Evolutionary conservation across 164 flowering plant species (phyloP), one percentile per base, ranked within the genome.

Genomic region (Macadamia tetraphylla): DNA sequence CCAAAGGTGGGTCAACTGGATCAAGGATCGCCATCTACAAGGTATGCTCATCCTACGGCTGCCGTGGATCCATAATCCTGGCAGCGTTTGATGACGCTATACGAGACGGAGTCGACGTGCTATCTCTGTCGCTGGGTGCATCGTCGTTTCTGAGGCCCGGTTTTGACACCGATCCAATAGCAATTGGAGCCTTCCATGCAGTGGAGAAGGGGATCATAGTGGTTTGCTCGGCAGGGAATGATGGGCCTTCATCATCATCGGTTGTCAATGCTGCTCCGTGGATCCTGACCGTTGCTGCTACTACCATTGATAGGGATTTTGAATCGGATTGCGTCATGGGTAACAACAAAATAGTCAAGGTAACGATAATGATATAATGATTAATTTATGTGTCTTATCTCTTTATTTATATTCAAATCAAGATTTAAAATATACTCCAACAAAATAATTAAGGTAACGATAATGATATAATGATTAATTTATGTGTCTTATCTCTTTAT

Each of bases 161-260:
- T 3, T 74, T 87, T 53, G 57, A 61, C 15, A 56, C 5, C 1
- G 94, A 92, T 44, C 93, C 93, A 0, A 81, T 89, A 6, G 91
- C 97, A 14, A 82, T 90, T 40, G 97, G 96, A 67, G 77, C 94
- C 0, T 92, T 89, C 73, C 95, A 89, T 60, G 97, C 97, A 0
- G 81, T 84, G 11, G 85, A 87, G 79, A 77, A 76, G 10, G 90
- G 91, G 11, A 86, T 92, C 44, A 59, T 71, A 0, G 96, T 89
- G 57, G 87, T 84, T 12, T 88, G 95, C 76, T 92, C 97, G 0
- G 97, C 92, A 4, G 96, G 94, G 18, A 92, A 92, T 48, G 75
- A 68, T 60, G 94, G 97, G 3, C 95, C 94, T 5, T 23, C 10
- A 2, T 3, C 72, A 1, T 18, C 29, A 7, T 70, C 88, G 0